Evolutionary conservation across 192 early-diverging fungal species (phyloP), one percentile per base, ranked within the genome.

Genomic region (Diversispora epigaea): DNA sequence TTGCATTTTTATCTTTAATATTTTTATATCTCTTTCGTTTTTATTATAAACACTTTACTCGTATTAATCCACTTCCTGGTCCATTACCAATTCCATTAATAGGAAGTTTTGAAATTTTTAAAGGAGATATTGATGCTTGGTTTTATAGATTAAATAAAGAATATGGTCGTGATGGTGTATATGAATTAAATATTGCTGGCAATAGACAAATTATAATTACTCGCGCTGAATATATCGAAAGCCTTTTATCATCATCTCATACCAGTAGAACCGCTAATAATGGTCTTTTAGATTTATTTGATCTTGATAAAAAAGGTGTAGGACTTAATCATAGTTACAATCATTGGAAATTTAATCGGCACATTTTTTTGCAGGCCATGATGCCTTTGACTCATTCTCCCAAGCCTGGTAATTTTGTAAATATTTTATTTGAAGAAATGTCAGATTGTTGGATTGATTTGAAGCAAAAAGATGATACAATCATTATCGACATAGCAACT

Each of bases 11-110:
- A 14, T 12, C 6, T 14, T 4, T 50, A 2, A 8, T 50, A 4
- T 50, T 8, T 50, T 50, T 50, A 12, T 50, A 50, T 50, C 2
- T 68, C 46, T 39, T 52, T 32, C 41, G 60, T 47, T 72, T 72
- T 46, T 72, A 72, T 61, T 72, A 72, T 72, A 72, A 72, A 61
- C 40, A 72, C 39, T 72, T 72, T 60, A 72, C 71, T 15, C 39
- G 57, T 21, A 2, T 73, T 46, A 73, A 73, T 46, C 55, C 71
- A 9, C 47, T 73, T 57, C 52, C 71, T 22, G 71, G 71, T 41
- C 71, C 71, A 73, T 60, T 61, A 14, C 71, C 71, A 61, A 58
- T 73, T 61, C 71, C 71, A 45, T 60, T 73, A 41, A 47, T 73
- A 12, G 71, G 71, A 22, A 73, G 32, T 61, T 3, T 61, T 47